phyloP scores from a whole-genome alignment of 108 stramenopile species.

The Pseudonitzschia multistriata region DNA sequence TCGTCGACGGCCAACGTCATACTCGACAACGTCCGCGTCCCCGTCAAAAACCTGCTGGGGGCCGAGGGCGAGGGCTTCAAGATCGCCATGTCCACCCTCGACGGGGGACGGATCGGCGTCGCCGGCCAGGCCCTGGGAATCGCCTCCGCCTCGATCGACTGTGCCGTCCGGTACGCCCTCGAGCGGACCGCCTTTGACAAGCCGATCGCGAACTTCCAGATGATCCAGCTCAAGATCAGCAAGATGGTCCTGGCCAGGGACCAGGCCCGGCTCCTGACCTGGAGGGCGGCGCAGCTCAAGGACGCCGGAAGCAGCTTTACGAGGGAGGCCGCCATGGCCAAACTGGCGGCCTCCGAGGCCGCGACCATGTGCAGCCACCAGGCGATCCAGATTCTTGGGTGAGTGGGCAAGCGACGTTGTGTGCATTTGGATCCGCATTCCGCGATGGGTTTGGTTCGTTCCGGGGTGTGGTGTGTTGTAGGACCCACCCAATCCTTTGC shows the following conservation, averaged over 20 bases:
- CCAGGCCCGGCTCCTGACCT: conserved; percentile 92
- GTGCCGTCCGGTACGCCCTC: conserved; percentile 92
- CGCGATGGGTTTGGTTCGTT: too few species aligned
- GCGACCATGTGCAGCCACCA: conserved; percentile 96
- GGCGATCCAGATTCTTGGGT: conserved; percentile 92
- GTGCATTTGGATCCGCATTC: background rate
- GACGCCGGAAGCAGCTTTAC: conserved; percentile 81
- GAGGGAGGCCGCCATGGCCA: conserved; percentile 96
- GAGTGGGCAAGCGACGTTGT: too few species aligned
- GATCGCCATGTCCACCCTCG: conserved; percentile 95
- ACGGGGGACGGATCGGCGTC: conserved; percentile 95
- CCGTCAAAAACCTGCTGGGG: conserved; percentile 81
- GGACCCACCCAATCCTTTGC: background rate
- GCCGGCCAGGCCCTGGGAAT: conserved; percentile 95
- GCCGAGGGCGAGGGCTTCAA: conserved; percentile 89
- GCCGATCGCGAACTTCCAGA: conserved; percentile 90
- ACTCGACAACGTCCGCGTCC: conserved; percentile 90
- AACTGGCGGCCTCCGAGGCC: conserved; percentile 91
- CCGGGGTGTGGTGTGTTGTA: too few species aligned
- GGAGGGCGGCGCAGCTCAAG: conserved; percentile 91
- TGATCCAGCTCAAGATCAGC: conserved; percentile 91
- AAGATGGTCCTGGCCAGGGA: conserved; percentile 86
- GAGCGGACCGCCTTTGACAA: conserved; percentile 93
- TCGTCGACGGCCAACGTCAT: conserved; percentile 94
- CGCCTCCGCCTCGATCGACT: conserved; percentile 91